These are phyloP conservation scores for Apiosordaria backusii DNA, from an alignment of 495 filamentous ascomycete species.

Conservation along the genomic window DNA sequence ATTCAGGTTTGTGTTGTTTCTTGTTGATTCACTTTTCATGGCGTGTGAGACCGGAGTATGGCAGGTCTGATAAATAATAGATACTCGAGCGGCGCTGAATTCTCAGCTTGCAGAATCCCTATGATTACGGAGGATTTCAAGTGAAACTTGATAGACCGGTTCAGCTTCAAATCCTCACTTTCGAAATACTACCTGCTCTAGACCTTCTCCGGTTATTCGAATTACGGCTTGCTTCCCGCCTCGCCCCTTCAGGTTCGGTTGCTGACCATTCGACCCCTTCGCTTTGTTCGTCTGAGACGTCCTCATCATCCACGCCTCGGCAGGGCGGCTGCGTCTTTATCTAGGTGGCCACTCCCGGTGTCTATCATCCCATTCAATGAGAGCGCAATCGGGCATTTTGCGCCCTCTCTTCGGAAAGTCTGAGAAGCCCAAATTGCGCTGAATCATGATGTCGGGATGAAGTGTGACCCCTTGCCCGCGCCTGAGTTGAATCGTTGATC, in stretches of 20 bases:
- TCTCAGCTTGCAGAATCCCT: too few species aligned
- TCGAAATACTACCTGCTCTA: slow-evolving; percentile 1
- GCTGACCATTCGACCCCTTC: background rate
- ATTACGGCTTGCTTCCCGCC: background rate
- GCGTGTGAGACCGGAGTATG: background rate
- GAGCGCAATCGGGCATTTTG: background rate
- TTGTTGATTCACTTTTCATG: background rate
- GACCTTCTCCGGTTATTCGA: background rate
- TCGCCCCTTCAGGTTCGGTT: background rate
- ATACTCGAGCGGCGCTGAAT: too few species aligned
- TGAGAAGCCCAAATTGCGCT: background rate
- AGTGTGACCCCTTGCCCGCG: background rate
- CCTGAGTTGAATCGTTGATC: background rate
- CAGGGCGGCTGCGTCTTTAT: background rate
- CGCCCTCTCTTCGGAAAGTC: background rate
- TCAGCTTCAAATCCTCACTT: background rate
- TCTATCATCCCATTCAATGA: too few species aligned
- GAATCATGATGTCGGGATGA: background rate
- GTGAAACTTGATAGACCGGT: slow-evolving; percentile 8
- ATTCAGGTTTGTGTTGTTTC: slow-evolving; percentile 1
- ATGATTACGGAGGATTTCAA: slow-evolving; percentile 5
- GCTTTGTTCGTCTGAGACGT: slow-evolving; percentile 3
- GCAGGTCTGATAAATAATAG: background rate
- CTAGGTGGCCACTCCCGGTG: too few species aligned
- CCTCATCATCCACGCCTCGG: background rate